Evolutionary conservation across 1,284 basidiomycete genomes (phyloP).

Genomic region (Malassezia sympodialis): DNA sequence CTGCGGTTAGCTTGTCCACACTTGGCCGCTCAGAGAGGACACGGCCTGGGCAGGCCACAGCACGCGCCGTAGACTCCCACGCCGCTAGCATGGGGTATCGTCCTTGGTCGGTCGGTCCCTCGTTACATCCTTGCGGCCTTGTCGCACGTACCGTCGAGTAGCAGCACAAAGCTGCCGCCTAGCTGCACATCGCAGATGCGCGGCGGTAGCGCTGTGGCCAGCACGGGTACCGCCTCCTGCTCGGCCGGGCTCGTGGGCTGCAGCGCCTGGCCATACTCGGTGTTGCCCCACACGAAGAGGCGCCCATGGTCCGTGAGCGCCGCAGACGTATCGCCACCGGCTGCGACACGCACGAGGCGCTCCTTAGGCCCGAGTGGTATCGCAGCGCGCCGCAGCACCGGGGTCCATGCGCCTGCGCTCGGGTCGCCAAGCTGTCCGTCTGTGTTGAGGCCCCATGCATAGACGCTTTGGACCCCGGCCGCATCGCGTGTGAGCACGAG

Average conservation of each 20-base stretch:
- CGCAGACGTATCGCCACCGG: conserved; percentile 29
- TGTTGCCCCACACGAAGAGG: conserved; percentile 33
- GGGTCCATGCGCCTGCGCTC: conserved; percentile 5
- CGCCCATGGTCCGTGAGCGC: conserved; percentile 10
- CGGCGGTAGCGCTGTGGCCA: neutral
- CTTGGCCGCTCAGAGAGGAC: neutral
- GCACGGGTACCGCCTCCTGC: neutral
- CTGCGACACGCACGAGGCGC: conserved; percentile 11
- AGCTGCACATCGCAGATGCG: conserved; percentile 5
- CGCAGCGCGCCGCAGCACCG: neutral
- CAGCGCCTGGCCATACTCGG: conserved; percentile 30
- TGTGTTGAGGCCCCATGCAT: conserved; percentile 21
- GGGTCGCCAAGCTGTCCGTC: conserved; percentile 29
- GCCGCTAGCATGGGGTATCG: conserved; percentile 1
- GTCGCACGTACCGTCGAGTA: conserved; percentile 9
- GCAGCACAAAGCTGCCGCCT: conserved; percentile 15
- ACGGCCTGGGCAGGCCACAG: neutral
- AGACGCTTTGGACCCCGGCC: neutral
- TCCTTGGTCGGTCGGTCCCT: conserved; percentile 13
- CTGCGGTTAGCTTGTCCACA: conserved; percentile 6
- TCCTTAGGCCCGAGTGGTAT: neutral
- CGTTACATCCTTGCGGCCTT: conserved; percentile 7
- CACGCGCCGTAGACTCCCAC: neutral
- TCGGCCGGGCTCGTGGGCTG: neutral
- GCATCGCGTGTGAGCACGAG: conserved; percentile 2